These are phyloP conservation scores for Coriaria nepalensis DNA, from an alignment of 306 rosid genomes.

Conservation along the genomic window DNA sequence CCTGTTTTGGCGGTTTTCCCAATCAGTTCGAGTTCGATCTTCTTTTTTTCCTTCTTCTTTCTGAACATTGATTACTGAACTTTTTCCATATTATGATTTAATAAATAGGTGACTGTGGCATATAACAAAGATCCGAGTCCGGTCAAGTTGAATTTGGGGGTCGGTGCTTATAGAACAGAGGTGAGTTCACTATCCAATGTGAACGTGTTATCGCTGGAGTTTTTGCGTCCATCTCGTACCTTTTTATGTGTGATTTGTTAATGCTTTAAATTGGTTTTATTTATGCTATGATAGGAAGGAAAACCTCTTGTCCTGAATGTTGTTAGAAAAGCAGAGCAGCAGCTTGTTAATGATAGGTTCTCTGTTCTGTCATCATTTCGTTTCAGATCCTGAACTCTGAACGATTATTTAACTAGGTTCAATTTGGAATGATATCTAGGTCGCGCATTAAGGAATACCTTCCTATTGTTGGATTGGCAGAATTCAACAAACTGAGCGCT, in stretches of 20 bases:
- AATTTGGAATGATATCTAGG: slow-evolving; percentile 28
- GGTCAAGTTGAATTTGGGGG: slow-evolving; percentile 79
- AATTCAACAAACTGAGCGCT: slow-evolving; percentile 85
- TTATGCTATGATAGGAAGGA: slow-evolving; percentile 56
- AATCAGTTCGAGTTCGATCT: no score
- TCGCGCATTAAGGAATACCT: slow-evolving; percentile 81
- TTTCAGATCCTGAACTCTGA: no score
- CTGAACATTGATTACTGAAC: background rate
- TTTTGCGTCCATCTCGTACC: background rate
- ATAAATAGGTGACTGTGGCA: slow-evolving; percentile 76
- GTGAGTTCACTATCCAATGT: slow-evolving; percentile 22
- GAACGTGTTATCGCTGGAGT: background rate
- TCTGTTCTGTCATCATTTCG: slow-evolving; percentile 8
- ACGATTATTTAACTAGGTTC: slow-evolving; percentile 8
- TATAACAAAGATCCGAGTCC: slow-evolving; percentile 92
- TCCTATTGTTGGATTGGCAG: slow-evolving; percentile 77
- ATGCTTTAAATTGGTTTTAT: background rate
- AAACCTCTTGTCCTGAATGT: slow-evolving; percentile 93
- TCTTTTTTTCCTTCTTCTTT: no score
- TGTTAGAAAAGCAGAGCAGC: slow-evolving; percentile 68
- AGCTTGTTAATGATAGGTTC: slow-evolving; percentile 42
- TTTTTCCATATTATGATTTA: background rate
- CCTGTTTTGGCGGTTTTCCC: no score
- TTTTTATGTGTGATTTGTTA: background rate
- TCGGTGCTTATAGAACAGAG: slow-evolving; percentile 98